Evolutionary conservation across 2,329 filamentous ascomycete species (phyloP).

Genomic region (Huntiella moniliformis): DNA sequence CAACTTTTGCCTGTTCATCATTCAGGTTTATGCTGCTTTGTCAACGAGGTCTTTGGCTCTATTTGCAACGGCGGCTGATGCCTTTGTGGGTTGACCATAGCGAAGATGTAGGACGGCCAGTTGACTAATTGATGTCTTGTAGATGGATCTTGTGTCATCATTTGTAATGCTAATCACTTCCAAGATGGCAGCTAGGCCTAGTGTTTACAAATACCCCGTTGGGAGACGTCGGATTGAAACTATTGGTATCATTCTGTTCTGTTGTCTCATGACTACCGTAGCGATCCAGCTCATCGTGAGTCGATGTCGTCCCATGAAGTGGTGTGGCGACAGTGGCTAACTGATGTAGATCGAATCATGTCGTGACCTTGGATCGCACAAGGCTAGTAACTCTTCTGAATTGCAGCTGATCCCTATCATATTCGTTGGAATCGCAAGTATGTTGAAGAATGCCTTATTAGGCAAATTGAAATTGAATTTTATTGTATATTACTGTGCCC

Average conservation of each 20-base stretch:
- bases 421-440: conserved; percentile 35
- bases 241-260: conserved; percentile 46
- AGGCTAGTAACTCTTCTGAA: conserved; percentile 20
- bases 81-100: conserved; percentile 27
- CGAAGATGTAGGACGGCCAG: neutral
- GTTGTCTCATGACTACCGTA: conserved; percentile 46
- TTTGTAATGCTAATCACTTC: conserved; percentile 43
- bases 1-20: conserved; percentile 35
- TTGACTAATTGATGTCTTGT: neutral
- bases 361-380: conserved; percentile 28
- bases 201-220: conserved; percentile 43
- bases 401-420: conserved; percentile 35
- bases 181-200: conserved; percentile 37
- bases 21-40: conserved; percentile 39
- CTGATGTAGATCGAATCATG: conserved; percentile 30
- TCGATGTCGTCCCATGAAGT: conserved; percentile 3
- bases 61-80: conserved; percentile 47
- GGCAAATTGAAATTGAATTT: no score
- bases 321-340: neutral
- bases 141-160: conserved; percentile 46
- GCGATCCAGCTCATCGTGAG: conserved; percentile 41
- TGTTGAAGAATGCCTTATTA: conserved; percentile 14
- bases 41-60: conserved; percentile 41
- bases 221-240: conserved; percentile 45
- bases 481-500: neutral